Evolutionary conservation across 2,329 filamentous ascomycete species (phyloP).

Genomic region (Pseudohalonectria lignicola): DNA sequence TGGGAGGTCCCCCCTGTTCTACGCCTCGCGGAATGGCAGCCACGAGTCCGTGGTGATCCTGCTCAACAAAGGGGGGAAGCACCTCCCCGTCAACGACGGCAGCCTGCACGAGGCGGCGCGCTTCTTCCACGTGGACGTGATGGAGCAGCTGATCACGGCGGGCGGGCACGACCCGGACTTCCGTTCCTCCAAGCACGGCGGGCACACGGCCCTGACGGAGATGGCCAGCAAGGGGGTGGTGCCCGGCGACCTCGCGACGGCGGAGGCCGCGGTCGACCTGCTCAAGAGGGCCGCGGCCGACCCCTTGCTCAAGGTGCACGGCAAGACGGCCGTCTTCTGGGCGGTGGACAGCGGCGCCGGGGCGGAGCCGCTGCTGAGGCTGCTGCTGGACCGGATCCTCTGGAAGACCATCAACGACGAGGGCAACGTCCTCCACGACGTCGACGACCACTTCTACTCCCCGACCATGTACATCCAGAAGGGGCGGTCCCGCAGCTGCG

Average conservation of each 20-base stretch:
- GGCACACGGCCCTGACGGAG: constrained; percentile 16
- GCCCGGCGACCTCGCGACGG: constrained; percentile 9
- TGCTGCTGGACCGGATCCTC: constrained; percentile 14
- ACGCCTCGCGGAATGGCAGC: constrained; percentile 15
- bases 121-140: constrained; percentile 13
- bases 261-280: constrained; percentile 13
- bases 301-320: constrained; percentile 13
- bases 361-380: constrained; percentile 11
- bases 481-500: constrained; percentile 4
- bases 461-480: constrained; percentile 18
- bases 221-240: constrained; percentile 11
- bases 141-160: constrained; percentile 13
- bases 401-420: constrained; percentile 14
- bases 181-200: constrained; percentile 14
- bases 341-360: constrained; percentile 12
- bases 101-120: constrained; percentile 20
- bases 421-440: constrained; percentile 15
- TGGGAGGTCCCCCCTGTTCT: constrained; percentile 15
- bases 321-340: constrained; percentile 17
- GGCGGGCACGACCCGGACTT: constrained; percentile 15
- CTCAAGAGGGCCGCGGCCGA: constrained; percentile 11
- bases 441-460: constrained; percentile 13
- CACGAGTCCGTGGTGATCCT: constrained; percentile 12
- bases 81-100: constrained; percentile 16
- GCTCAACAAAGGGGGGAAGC: constrained; percentile 13